A percentile compares a stretch with the other conserved stretches of the same genome.
Evolutionary conservation across 257 asterid species (phyloP).

Genomic region (Agastache rugosa): DNA sequence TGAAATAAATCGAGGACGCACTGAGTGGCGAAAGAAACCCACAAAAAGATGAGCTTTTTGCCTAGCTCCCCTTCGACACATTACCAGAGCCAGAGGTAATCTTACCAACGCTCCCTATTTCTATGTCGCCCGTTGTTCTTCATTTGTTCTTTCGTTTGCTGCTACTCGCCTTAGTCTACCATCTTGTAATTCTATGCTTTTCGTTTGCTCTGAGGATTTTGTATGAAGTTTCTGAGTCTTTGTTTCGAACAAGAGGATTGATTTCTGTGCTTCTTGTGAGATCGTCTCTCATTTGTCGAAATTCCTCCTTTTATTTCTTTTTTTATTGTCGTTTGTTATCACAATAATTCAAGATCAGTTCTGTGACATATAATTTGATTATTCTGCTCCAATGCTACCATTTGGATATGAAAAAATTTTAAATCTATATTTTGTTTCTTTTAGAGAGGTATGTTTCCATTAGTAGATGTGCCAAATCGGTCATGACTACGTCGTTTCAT

Average conservation of each 20-base stretch:
- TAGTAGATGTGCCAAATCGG: too few relatives aligned
- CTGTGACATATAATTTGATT: too few relatives aligned
- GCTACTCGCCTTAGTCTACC: slow-evolving; percentile 5
- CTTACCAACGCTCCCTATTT: background rate
- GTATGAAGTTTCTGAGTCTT: slow-evolving; percentile 28
- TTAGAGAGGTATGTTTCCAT: background rate
- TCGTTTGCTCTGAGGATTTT: slow-evolving; percentile 27
- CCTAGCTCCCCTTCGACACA: slow-evolving; percentile 5
- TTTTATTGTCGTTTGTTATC: background rate
- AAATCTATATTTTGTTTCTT: background rate
- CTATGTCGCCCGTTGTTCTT: background rate
- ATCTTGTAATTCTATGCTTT: slow-evolving; percentile 23
- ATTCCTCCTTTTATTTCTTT: background rate
- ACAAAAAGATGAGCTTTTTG: slow-evolving; percentile 51
- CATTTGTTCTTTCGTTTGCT: background rate
- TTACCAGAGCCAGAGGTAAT: slow-evolving; percentile 18
- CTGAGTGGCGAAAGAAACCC: slow-evolving; percentile 88
- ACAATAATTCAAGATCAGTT: slow-evolving; percentile 1
- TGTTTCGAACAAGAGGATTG: slow-evolving; percentile 33
- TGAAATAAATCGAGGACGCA: slow-evolving; percentile 89
- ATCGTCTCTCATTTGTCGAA: slow-evolving; percentile 4
- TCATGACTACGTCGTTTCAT: too few relatives aligned
- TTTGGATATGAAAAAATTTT: background rate
- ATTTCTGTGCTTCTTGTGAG: slow-evolving; percentile 33
- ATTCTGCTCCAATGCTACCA: slow-evolving; percentile 34